Percentiles rank a stretch among this genome's conserved stretches.
These are phyloP conservation scores for Parathielavia appendiculata DNA, from an alignment of 495 filamentous ascomycete genomes.

Conservation along the genomic window DNA sequence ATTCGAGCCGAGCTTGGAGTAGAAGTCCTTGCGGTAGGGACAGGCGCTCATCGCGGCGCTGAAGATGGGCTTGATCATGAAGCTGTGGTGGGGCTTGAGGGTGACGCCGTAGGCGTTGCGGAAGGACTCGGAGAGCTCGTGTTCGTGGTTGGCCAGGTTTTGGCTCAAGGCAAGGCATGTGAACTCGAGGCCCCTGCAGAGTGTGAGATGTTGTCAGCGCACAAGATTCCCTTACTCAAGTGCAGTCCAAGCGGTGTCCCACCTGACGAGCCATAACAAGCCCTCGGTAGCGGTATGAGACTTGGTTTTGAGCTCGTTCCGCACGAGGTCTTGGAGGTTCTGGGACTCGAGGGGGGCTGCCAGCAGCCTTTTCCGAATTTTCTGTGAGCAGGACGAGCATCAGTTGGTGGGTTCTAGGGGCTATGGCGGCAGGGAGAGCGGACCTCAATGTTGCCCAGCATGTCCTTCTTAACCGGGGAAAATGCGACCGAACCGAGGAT, in stretches of 20 bases:
- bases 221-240: not conserved
- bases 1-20: constrained; percentile 72
- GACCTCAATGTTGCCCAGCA: constrained; percentile 89
- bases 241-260: constrained; percentile 22
- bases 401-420: constrained; percentile 1
- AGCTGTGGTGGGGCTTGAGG: constrained; percentile 84
- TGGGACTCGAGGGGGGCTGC: constrained; percentile 69
- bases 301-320: constrained; percentile 80
- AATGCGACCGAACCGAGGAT: constrained; percentile 78
- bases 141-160: constrained; percentile 58
- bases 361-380: constrained; percentile 80
- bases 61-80: constrained; percentile 84
- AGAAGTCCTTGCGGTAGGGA: constrained; percentile 89
- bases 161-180: constrained; percentile 75
- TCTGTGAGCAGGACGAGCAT: constrained; percentile 48
- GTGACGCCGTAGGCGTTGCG: constrained; percentile 74
- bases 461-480: constrained; percentile 80
- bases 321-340: constrained; percentile 75
- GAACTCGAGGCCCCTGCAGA: constrained; percentile 78
- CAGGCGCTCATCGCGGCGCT: constrained; percentile 85
- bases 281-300: constrained; percentile 84
- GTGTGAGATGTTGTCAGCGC: constrained; percentile 7
- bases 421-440: constrained; percentile 11
- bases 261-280: constrained; percentile 88
- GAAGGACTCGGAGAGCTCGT: constrained; percentile 85